phyloP scores from a whole-genome alignment of 1,139 yeast species.

The Blastobotrys elegans region DNA sequence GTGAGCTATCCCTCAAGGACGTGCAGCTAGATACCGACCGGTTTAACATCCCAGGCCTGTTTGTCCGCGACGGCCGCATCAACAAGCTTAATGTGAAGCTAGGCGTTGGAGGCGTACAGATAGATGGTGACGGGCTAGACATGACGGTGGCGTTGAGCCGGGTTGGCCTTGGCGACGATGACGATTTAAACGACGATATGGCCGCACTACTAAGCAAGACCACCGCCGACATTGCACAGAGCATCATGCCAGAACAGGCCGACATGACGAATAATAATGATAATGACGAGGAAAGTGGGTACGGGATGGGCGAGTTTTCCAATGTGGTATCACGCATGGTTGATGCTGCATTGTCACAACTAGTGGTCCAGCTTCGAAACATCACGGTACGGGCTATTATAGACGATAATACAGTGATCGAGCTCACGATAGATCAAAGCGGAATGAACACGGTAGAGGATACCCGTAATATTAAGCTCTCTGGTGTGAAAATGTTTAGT shows the following conservation, averaged over 20 bases:
- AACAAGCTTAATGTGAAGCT: slow-evolving; percentile 48
- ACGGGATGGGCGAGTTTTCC: slow-evolving; percentile 40
- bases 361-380: slow-evolving; percentile 45
- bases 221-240: slow-evolving; percentile 40
- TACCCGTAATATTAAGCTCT: slow-evolving; percentile 1
- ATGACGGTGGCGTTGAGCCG: slow-evolving; percentile 48
- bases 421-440: slow-evolving; percentile 41
- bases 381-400: slow-evolving; percentile 47
- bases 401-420: slow-evolving; percentile 43
- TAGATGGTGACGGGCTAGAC: slow-evolving; percentile 53
- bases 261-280: slow-evolving; percentile 10
- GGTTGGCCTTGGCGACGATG: background rate
- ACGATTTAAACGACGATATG: slow-evolving; percentile 28
- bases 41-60: slow-evolving; percentile 59
- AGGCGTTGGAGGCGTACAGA: slow-evolving; percentile 58
- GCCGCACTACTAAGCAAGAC: slow-evolving; percentile 60
- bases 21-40: slow-evolving; percentile 71
- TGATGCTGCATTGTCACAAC: slow-evolving; percentile 62
- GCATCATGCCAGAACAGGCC: slow-evolving; percentile 24
- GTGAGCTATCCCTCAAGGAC: slow-evolving; percentile 54
- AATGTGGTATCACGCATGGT: slow-evolving; percentile 59
- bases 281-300: slow-evolving; percentile 22
- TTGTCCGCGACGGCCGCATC: slow-evolving; percentile 58
- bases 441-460: slow-evolving; percentile 33
- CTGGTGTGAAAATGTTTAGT: slow-evolving; percentile 1